Conservation (phyloP, 441 rosid species). For the Kokia cookei region DNA sequence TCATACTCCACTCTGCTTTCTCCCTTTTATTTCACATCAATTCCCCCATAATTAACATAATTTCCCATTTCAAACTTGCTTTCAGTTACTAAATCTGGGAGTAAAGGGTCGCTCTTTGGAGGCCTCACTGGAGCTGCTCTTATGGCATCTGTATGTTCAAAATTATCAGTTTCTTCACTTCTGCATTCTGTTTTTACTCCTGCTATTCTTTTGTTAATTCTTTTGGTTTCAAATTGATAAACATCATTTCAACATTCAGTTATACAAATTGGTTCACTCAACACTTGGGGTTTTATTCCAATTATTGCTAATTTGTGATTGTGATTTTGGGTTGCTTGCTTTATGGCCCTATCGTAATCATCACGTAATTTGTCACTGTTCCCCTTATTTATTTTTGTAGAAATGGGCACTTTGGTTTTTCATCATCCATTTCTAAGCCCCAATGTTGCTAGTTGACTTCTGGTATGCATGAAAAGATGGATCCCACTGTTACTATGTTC, state of each 20-base stretch:
- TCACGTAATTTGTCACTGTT: neutral
- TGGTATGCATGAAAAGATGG: neutral
- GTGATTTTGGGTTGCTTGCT: neutral
- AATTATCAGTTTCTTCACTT: neutral
- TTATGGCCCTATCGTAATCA: neutral
- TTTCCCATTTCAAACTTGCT: conserved; percentile 7
- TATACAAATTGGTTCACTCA: neutral
- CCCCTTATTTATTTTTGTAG: neutral
- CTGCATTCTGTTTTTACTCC: neutral
- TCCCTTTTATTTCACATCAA: neutral
- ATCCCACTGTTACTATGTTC: neutral
- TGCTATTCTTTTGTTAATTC: neutral
- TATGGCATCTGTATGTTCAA: conserved; percentile 52
- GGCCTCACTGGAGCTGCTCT: conserved; percentile 75
- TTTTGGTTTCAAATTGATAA: neutral
- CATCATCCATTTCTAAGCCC: neutral
- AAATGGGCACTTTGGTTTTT: neutral
- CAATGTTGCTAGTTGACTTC: neutral
- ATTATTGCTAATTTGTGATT: neutral
- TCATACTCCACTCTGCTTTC: neutral
- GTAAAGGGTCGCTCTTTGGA: conserved; percentile 75
- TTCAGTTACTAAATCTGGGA: conserved; percentile 58
- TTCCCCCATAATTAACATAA: neutral
- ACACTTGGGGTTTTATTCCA: neutral
- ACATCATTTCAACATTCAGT: neutral